Conservation (phyloP, 192 early-diverging fungal genomes). For the Backusella liffmaniae region DNA sequence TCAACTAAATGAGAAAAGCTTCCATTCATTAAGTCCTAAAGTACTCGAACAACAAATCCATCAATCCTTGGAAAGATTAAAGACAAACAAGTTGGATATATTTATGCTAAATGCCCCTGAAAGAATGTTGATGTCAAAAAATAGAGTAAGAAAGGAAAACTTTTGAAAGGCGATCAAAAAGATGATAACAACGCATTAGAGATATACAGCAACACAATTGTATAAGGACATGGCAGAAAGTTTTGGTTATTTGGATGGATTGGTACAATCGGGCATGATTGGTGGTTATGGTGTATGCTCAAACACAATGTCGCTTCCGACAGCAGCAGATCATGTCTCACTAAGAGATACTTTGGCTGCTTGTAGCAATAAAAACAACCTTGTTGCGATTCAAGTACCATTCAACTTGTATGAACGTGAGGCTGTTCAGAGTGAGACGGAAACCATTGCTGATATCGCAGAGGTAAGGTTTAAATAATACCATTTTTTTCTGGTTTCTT, state of each 20-base stretch:
- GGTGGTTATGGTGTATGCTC: constrained; percentile 68
- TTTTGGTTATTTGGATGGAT: constrained; percentile 60
- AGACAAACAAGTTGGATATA: constrained; percentile 58
- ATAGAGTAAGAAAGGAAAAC: constrained; percentile 1
- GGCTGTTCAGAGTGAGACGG: constrained; percentile 36
- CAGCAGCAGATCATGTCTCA: constrained; percentile 61
- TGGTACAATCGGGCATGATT: constrained; percentile 56
- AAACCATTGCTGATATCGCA: constrained; percentile 36
- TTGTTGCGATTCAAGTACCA: constrained; percentile 65
- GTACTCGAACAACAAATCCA: constrained; percentile 59
- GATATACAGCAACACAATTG: constrained; percentile 32
- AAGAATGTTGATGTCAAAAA: constrained; percentile 59
- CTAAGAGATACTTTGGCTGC: constrained; percentile 46
- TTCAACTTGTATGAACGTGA: constrained; percentile 77
- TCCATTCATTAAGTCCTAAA: constrained; percentile 62
- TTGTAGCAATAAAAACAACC: constrained; percentile 42
- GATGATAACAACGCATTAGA: not conserved
- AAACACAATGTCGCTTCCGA: constrained; percentile 57
- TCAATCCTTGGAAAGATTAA: constrained; percentile 50
- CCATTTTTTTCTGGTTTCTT: not conserved
- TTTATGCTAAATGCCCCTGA: constrained; percentile 82
- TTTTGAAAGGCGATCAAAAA: not conserved
- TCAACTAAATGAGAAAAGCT: constrained; percentile 45
- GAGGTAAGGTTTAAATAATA: constrained; percentile 34
- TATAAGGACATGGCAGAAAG: constrained; percentile 60